Conservation (phyloP, 129 eudicot genomes). For the Smallanthus sonchifolius region DNA sequence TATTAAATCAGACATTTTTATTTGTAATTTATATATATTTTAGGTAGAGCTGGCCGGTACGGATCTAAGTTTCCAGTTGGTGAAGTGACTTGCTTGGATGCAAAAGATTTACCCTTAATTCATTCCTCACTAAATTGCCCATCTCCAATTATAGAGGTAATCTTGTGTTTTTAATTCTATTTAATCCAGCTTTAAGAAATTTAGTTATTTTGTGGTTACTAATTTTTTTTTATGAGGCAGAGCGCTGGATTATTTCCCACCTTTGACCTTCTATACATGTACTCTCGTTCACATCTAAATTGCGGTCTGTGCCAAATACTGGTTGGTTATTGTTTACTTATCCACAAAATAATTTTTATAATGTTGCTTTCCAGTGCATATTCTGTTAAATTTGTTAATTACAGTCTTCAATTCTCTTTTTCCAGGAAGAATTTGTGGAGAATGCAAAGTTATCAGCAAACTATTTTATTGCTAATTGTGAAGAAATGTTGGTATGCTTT, state of each 20-base stretch:
- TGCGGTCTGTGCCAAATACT: slow-evolving; percentile 68
- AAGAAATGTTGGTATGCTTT: slow-evolving; percentile 70
- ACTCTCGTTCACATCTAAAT: slow-evolving; percentile 65
- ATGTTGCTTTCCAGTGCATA: neutral
- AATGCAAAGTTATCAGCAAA: slow-evolving; percentile 76
- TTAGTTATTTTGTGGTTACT: neutral
- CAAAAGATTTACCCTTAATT: slow-evolving; percentile 67
- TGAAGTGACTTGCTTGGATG: slow-evolving; percentile 80
- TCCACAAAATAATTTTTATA: neutral
- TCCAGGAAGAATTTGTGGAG: slow-evolving; percentile 77
- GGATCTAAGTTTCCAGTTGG: slow-evolving; percentile 85
- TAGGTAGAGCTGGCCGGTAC: slow-evolving; percentile 97
- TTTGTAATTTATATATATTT: slow-evolving; percentile 1
- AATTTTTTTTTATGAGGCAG: slow-evolving; percentile 42
- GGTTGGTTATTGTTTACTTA: slow-evolving; percentile 44
- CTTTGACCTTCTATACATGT: slow-evolving; percentile 79
- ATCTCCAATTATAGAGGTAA: slow-evolving; percentile 88
- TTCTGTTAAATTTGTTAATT: neutral
- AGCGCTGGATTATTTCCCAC: slow-evolving; percentile 88
- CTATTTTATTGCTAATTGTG: slow-evolving; percentile 75
- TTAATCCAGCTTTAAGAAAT: neutral
- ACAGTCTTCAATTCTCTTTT: neutral
- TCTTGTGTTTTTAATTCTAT: neutral
- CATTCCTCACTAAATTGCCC: slow-evolving; percentile 67
- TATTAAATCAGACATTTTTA: neutral